Percentiles rank a stretch among this genome's conserved stretches.
Conservation (phyloP, 208 protist genomes). For the Acanthamoeba castellanii region DNA sequence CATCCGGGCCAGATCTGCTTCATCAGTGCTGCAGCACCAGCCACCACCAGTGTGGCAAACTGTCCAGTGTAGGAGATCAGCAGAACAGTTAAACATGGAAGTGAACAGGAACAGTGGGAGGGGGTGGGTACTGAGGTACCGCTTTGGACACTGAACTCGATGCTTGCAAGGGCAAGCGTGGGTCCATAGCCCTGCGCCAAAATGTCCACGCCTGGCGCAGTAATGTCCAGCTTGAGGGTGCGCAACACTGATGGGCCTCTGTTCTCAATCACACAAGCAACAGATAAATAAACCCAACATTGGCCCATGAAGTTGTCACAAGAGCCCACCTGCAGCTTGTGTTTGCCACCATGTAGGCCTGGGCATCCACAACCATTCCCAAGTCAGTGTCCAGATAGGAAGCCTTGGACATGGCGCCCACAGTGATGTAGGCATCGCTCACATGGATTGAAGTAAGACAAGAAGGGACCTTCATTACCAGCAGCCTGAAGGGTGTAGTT, state of each 20-base stretch:
- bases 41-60: neutral
- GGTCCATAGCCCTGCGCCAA: neutral
- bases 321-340: too few relatives aligned
- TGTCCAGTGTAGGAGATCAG: neutral
- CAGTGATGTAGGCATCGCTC: too few relatives aligned
- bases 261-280: neutral
- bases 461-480: too few relatives aligned
- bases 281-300: too few relatives aligned
- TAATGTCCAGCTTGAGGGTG: constrained; percentile 23
- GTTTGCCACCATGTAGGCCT: too few relatives aligned
- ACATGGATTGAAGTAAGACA: too few relatives aligned
- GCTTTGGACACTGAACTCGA: neutral
- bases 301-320: too few relatives aligned
- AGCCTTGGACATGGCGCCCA: too few relatives aligned
- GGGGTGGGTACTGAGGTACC: neutral
- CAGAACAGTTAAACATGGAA: neutral
- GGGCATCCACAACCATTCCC: too few relatives aligned
- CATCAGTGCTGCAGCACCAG: constrained; percentile 17
- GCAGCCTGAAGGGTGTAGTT: too few relatives aligned
- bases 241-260: constrained; percentile 16
- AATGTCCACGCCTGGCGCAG: neutral
- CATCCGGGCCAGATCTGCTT: constrained; percentile 2
- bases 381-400: too few relatives aligned
- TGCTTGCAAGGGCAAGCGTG: neutral
- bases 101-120: neutral